A percentile compares a stretch with the other conserved stretches of the same genome.
These are phyloP conservation scores for Microbotryomycetes sp. DNA, from an alignment of 1,284 basidiomycete genomes.

Conservation along the genomic window DNA sequence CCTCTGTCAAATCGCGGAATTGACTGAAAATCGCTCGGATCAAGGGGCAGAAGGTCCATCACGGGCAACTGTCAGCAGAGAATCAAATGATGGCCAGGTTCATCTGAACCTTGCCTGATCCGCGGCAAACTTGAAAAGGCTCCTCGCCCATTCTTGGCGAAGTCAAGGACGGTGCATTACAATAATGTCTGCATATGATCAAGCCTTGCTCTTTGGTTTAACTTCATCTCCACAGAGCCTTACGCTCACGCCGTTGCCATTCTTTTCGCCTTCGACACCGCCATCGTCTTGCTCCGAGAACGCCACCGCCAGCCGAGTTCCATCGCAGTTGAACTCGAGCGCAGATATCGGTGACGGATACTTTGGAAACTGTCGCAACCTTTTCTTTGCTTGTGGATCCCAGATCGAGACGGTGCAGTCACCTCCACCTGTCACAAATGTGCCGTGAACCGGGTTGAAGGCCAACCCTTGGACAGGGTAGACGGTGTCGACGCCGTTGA, in stretches of 20 bases:
- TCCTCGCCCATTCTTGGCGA: too few relatives aligned
- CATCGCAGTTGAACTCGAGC: constrained; percentile 74
- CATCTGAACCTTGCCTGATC: too few relatives aligned
- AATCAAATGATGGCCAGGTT: too few relatives aligned
- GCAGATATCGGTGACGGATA: constrained; percentile 61
- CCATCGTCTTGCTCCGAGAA: constrained; percentile 71
- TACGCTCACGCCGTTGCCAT: constrained; percentile 40
- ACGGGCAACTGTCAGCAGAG: too few relatives aligned
- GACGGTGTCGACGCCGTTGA: constrained; percentile 91
- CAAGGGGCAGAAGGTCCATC: too few relatives aligned
- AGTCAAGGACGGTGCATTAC: too few relatives aligned
- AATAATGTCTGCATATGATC: too few relatives aligned
- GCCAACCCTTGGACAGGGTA: constrained; percentile 94
- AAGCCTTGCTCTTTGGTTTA: constrained; percentile 32
- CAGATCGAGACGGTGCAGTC: constrained; percentile 87
- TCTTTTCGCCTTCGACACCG: constrained; percentile 36
- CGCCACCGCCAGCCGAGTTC: constrained; percentile 69
- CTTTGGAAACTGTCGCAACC: constrained; percentile 78
- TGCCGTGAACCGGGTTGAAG: constrained; percentile 87
- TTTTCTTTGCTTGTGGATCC: constrained; percentile 96
- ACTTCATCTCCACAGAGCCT: constrained; percentile 45
- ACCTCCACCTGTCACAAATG: constrained; percentile 88
- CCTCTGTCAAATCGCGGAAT: too few relatives aligned
- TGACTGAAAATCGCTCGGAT: too few relatives aligned
- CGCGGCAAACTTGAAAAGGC: too few relatives aligned